Percentiles rank a stretch among this genome's conserved stretches.
phyloP scores from a whole-genome alignment of 2,329 filamentous ascomycete species.

The Harringtonia lauricola region DNA sequence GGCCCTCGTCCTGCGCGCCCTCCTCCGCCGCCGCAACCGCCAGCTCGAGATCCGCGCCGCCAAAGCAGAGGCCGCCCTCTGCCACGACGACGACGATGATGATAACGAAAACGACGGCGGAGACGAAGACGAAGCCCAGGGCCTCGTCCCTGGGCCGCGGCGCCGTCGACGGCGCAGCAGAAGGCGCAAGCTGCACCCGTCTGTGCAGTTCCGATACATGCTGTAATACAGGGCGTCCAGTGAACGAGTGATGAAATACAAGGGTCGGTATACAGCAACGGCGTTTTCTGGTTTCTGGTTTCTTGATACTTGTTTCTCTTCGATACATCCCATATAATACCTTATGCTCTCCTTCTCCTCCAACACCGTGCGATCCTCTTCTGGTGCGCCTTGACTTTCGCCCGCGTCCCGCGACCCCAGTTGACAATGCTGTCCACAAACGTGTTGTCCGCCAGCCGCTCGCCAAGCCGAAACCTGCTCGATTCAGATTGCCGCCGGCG shows the following conservation, averaged over 20 bases:
- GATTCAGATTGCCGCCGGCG: neutral
- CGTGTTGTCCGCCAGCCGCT: neutral
- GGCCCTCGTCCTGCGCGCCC: conserved; percentile 40
- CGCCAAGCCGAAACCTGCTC: neutral
- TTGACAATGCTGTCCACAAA: neutral
- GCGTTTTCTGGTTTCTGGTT: neutral
- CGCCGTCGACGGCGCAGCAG: neutral
- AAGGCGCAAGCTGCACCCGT: too few relatives aligned
- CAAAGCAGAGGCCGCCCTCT: conserved; percentile 13
- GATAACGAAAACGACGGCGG: neutral
- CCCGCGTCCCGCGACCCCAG: neutral
- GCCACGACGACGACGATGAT: neutral
- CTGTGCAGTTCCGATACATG: conserved; percentile 1
- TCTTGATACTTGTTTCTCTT: too few relatives aligned
- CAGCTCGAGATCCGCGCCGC: conserved; percentile 23
- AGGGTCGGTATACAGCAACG: neutral
- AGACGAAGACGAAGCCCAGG: neutral
- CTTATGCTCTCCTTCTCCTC: neutral
- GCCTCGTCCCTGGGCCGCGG: neutral
- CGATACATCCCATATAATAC: too few relatives aligned
- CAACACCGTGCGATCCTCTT: neutral
- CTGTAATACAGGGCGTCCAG: too few relatives aligned
- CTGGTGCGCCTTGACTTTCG: neutral
- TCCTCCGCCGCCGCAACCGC: conserved; percentile 40
- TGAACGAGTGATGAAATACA: too few relatives aligned